Percentiles rank a stretch among this genome's conserved stretches.
phyloP scores from a whole-genome alignment of 2,329 filamentous ascomycete genomes.

The Diplodia mutila region DNA sequence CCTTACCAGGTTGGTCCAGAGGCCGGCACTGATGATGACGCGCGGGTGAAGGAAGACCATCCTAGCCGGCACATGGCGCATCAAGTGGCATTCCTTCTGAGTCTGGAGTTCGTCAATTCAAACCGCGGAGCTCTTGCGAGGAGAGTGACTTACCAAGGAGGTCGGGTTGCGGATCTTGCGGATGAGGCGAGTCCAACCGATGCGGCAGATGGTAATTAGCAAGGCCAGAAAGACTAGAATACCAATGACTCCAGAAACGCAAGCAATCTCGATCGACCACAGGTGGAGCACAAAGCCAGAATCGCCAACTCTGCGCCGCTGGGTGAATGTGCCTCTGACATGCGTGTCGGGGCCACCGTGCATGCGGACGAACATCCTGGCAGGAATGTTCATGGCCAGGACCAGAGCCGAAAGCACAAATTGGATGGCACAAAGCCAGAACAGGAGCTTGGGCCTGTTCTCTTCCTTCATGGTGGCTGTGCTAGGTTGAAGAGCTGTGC shows the following conservation, averaged over 20 bases:
- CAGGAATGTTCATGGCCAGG: background rate
- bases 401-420: background rate
- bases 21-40: slow-evolving; percentile 1
- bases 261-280: background rate
- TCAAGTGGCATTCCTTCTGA: background rate
- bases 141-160: background rate
- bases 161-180: slow-evolving; percentile 8
- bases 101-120: background rate
- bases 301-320: background rate
- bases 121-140: background rate
- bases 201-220: background rate
- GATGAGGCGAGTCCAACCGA: background rate
- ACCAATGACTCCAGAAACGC: background rate
- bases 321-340: background rate
- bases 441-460: background rate
- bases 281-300: slow-evolving; percentile 10
- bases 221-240: background rate
- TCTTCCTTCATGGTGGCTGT: slow-evolving; percentile 2
- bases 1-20: background rate
- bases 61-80: background rate
- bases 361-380: background rate
- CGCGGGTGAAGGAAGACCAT: slow-evolving; percentile 16
- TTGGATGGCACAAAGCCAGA: background rate
- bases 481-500: background rate
- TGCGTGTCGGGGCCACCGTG: background rate